Percentiles rank a stretch among this genome's conserved stretches.
Conservation (phyloP, 306 rosid species). For the Medicago truncatula region DNA sequence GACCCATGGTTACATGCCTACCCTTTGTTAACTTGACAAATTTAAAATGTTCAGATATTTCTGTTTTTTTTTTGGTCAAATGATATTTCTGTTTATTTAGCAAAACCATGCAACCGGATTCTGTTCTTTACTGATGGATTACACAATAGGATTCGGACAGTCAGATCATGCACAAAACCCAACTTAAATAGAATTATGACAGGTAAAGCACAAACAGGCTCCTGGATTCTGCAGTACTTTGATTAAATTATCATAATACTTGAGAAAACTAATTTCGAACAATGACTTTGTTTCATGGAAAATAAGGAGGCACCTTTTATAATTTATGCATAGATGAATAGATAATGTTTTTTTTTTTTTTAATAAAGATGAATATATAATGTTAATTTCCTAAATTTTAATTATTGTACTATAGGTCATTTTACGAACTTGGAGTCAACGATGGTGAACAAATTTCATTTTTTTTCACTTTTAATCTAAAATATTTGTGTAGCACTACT, state of each 20-base stretch:
- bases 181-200: background rate
- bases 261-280: background rate
- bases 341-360: background rate
- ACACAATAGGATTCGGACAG: background rate
- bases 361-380: background rate
- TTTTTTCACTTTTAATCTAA: background rate
- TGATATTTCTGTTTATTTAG: background rate
- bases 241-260: background rate
- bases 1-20: background rate
- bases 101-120: constrained; percentile 27
- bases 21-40: constrained; percentile 2
- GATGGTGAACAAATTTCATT: background rate
- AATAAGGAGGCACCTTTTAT: background rate
- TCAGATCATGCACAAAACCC: constrained; percentile 28
- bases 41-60: constrained; percentile 25
- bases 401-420: background rate
- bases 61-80: background rate
- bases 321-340: background rate
- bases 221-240: background rate
- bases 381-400: background rate
- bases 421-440: background rate
- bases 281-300: too few species aligned
- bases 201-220: constrained; percentile 4
- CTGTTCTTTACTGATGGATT: constrained; percentile 13
- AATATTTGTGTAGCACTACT: background rate